phyloP scores from a whole-genome alignment of 495 filamentous ascomycete genomes.

The Hypoxylon trugodes region DNA sequence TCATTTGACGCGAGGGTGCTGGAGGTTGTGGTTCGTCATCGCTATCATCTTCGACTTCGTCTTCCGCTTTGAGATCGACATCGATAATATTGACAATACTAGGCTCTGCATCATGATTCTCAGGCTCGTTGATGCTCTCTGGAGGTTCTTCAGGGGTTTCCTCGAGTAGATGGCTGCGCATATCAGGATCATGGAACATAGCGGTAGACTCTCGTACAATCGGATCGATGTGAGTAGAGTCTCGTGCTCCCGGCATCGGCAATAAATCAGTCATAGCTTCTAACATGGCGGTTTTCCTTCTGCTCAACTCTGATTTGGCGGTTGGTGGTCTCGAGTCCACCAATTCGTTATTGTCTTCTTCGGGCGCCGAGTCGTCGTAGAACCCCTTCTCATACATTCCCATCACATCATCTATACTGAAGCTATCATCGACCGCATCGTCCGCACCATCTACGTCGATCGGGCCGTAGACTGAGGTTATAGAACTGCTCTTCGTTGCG shows the following conservation, averaged over 20 bases:
- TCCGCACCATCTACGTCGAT: too few species aligned
- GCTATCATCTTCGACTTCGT: conserved; percentile 11
- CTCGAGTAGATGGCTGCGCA: conserved; percentile 43
- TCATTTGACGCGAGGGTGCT: conserved; percentile 37
- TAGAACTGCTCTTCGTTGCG: conserved; percentile 79
- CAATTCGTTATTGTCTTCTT: conserved; percentile 50
- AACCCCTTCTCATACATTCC: conserved; percentile 92
- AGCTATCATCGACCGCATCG: conserved; percentile 72
- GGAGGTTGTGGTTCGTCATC: conserved; percentile 17
- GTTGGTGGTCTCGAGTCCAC: conserved; percentile 43
- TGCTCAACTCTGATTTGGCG: conserved; percentile 47
- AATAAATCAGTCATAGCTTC: conserved; percentile 57
- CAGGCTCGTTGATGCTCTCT: not conserved
- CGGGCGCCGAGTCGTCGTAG: conserved; percentile 62
- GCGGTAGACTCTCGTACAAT: conserved; percentile 49
- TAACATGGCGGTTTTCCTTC: conserved; percentile 48
- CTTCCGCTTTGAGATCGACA: conserved; percentile 14
- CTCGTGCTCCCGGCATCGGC: conserved; percentile 37
- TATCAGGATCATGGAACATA: conserved; percentile 48
- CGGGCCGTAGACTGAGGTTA: conserved; percentile 68
- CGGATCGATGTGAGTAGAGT: conserved; percentile 26
- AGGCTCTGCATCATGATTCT: not conserved
- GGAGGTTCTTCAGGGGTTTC: conserved; percentile 44
- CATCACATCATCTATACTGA: conserved; percentile 92
- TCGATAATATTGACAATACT: too few species aligned